Evolutionary conservation across 2,329 filamentous ascomycete species (phyloP).

Genomic region (Penicillium italicum): DNA sequence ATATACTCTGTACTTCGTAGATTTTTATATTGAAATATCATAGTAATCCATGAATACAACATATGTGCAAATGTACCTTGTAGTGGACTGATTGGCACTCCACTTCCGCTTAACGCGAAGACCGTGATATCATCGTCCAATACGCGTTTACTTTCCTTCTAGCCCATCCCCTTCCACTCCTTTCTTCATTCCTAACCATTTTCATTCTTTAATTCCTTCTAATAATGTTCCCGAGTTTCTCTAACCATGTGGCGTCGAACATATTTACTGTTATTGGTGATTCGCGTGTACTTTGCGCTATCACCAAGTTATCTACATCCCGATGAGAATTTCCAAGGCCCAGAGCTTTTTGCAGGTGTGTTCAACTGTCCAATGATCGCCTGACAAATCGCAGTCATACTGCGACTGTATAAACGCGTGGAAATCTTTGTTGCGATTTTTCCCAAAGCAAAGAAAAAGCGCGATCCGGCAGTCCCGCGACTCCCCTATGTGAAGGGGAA

Average conservation of each 20-base stretch:
- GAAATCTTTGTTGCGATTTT: not conserved
- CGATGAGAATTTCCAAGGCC: conserved; percentile 98
- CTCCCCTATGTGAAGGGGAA: conserved; percentile 1
- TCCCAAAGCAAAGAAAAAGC: not conserved
- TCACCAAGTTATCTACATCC: conserved; percentile 96
- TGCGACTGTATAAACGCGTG: not conserved
- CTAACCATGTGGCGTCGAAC: conserved; percentile 80
- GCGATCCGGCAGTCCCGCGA: conserved; percentile 2
- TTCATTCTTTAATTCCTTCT: conserved; percentile 8
- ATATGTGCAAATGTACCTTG: no score
- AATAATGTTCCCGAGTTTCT: conserved; percentile 18
- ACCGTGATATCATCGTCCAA: conserved; percentile 26
- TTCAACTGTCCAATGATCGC: conserved; percentile 12
- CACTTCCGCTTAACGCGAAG: not conserved
- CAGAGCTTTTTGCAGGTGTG: conserved; percentile 93
- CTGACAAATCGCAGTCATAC: not conserved
- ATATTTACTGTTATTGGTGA: conserved; percentile 77
- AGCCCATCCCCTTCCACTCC: conserved; percentile 5
- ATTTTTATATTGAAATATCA: not conserved
- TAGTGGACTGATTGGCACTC: not conserved
- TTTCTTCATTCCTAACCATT: not conserved
- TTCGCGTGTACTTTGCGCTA: conserved; percentile 90
- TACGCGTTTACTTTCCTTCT: conserved; percentile 18
- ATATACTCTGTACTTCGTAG: no score
- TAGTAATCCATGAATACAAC: not conserved